These are phyloP conservation scores for Nigrospora sphaerica DNA, from an alignment of 2,329 filamentous ascomycete species.

Conservation along the genomic window DNA sequence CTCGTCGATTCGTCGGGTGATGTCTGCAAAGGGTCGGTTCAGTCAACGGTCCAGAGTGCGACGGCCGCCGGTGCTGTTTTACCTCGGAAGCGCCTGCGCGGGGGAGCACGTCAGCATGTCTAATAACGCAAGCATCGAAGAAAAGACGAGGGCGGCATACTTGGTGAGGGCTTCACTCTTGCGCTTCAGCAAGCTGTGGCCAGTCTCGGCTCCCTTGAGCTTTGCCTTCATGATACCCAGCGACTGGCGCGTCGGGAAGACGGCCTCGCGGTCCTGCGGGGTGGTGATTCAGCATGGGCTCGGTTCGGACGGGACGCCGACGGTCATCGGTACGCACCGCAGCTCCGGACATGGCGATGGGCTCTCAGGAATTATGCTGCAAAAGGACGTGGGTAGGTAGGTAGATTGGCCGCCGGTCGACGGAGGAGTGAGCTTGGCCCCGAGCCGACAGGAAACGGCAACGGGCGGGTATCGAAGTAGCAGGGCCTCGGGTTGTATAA, in stretches of 20 bases:
- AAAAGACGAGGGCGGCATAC: constrained; percentile 38
- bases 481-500: no score
- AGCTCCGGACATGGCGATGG: constrained; percentile 43
- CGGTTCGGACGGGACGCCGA: neutral
- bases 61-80: constrained; percentile 16
- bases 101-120: constrained; percentile 6
- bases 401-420: no score
- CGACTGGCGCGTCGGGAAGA: constrained; percentile 97
- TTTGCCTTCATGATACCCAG: constrained; percentile 96
- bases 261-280: constrained; percentile 80
- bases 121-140: neutral
- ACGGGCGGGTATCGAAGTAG: no score
- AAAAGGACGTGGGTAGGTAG: no score
- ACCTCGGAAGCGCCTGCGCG: constrained; percentile 78
- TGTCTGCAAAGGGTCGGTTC: constrained; percentile 52
- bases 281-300: neutral
- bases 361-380: neutral
- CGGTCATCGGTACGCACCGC: constrained; percentile 27
- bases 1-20: constrained; percentile 94
- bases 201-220: constrained; percentile 86
- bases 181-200: constrained; percentile 90
- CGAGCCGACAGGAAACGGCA: no score
- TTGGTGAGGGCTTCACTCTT: constrained; percentile 98
- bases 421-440: no score
- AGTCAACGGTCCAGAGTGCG: neutral